A percentile compares a stretch with the other conserved stretches of the same genome.
Evolutionary conservation across 2,329 filamentous ascomycete species (phyloP).

Genomic region (Aspergillus calidoustus): DNA sequence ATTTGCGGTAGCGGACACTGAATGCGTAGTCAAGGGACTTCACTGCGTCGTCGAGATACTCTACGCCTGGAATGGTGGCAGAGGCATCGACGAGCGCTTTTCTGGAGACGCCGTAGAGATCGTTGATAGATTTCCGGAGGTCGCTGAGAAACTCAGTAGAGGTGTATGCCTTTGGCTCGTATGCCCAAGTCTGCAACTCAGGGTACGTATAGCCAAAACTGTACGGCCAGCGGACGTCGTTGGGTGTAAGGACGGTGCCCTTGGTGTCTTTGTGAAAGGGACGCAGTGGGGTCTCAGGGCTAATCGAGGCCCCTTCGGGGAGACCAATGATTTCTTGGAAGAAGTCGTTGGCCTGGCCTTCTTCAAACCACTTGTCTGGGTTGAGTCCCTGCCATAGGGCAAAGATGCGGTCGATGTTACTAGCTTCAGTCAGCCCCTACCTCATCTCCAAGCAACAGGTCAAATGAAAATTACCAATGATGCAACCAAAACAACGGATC

Average conservation of each 20-base stretch:
- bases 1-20: slow-evolving; percentile 2
- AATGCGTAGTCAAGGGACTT: slow-evolving; percentile 2
- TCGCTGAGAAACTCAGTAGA: background rate
- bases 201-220: background rate
- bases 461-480: background rate
- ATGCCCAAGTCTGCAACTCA: background rate
- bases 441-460: background rate
- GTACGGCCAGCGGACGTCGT: background rate
- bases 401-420: slow-evolving; percentile 3
- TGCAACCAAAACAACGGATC: background rate
- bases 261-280: slow-evolving; percentile 5
- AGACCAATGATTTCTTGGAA: background rate
- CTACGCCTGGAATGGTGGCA: background rate
- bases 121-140: slow-evolving; percentile 1
- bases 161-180: background rate
- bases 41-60: background rate
- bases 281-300: background rate
- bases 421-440: background rate
- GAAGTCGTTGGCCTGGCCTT: background rate
- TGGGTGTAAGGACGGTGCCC: background rate
- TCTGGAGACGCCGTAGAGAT: background rate
- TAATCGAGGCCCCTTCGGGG: background rate
- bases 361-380: slow-evolving; percentile 1
- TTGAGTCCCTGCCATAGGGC: slow-evolving; percentile 2
- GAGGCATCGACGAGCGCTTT: background rate